Evolutionary conservation across 805 yeast genomes (phyloP), one percentile per base, ranked within the genome.

Genomic region (Wickerhamiella bombiphila): DNA sequence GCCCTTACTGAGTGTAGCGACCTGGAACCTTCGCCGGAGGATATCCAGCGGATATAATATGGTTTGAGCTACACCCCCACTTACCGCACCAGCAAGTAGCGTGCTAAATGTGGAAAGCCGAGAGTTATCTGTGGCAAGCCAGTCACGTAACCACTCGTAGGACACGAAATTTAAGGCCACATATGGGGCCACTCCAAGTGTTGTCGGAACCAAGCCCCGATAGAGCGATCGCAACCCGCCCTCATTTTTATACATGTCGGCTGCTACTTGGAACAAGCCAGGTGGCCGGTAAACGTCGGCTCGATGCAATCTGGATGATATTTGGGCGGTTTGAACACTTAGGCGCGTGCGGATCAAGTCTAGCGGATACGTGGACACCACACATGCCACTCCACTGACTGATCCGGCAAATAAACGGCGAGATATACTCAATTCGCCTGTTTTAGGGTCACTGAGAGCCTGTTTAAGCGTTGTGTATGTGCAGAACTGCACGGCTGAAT

Each of bases 161-260:
- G 83, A 74, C 2, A 94, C 78, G 55, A 88, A 88, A 58, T 86
- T 88, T 37, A 88, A 69, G 3, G 94, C 94, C 22, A 83, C 95
- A 53, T 86, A 91, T 1, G 97, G 96, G 1, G 94, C 96, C 16
- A 91, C 95, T 1, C 97, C 96, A 40, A 81, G 59, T 1, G 86
- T 73, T 0, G 97, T 88, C n/a, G 97, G 94, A 43, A 76, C 63
- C 9, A 86, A 64, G 2, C 98, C 98, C 36, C 86, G 66, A 54
- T 81, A 88, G 13, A 88, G 62, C 0, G 85, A 93, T 2, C 53
- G 43, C 6, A 82, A 18, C 0, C 95, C 94, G 26, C 97, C 97
- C 59, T 88, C 98, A 13, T 66, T 68, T 13, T 48, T 50, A 57
- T 80, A 81, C 16, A 85, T 82, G 14, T 65, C 60, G 25, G 44